Base-by-base conservation (phyloP, 148 eudicot species). In the Dianthus caryophyllus region DNA sequence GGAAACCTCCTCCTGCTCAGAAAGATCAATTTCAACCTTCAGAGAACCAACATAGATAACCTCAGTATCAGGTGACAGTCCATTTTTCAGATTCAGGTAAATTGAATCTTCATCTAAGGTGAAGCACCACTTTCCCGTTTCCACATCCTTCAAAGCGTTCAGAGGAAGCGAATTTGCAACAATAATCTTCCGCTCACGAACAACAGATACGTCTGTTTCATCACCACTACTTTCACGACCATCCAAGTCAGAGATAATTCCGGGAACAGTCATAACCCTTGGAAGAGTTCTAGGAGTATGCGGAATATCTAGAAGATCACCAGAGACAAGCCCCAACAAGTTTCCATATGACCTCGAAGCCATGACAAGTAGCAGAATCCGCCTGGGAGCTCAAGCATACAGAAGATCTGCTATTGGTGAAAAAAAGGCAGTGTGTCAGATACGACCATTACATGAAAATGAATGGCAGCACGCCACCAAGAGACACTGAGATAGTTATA, bases 41-140 rank as follows among this genome's bases (percentile, higher is more conserved):
- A 88, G 81, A 33, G 85, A 85, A 50, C 95, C 95, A 57, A 88
- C 84, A 53, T 88, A 88, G 56, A 88, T 71, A 69, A 85, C 83
- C 70, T 85, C 88, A 26, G 83, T 80, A 47, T 85, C 84, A 10
- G 77, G 78, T 2, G 85, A 38, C 52, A 88, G 73, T 1, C 95
- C 95, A 69, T 88, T 80, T 67, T 75, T 88, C 74, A 85, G 21
- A 44, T 85, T 88, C 60, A 84, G 79, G 20, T 71, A 41, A 50
- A 85, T 64, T 22, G 90, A 75, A 74, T 88, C 90, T 73, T 85
- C 81, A 60, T 88, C 90, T 65, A 82, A 73, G 48, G 78, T 79
- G 71, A 87, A 87, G 61, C 74, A 59, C 87, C 85, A 85, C 68
- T 80, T 84, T 29, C 74, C 67, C 31, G 83, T 80, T 73, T 82